phyloP scores from a whole-genome alignment of 176 grass and related monocot species.

The Aegilops umbellulata region DNA sequence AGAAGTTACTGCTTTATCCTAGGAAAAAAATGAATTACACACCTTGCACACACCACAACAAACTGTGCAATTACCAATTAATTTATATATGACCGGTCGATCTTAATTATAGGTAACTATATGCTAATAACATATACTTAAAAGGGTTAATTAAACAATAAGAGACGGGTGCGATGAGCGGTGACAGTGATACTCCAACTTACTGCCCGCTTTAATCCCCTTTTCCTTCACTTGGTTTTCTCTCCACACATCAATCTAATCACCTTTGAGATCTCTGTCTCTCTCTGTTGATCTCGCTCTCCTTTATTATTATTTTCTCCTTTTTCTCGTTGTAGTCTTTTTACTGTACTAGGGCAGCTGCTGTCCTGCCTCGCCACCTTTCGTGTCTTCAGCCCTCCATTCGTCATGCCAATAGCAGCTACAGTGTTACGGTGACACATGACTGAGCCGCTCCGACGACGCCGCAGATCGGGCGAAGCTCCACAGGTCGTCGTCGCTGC shows the following conservation, averaged over 20 bases:
- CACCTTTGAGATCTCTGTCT: constrained; percentile 37
- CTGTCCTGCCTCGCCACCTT: constrained; percentile 15
- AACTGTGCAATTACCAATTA: not conserved
- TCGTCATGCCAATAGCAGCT: not conserved
- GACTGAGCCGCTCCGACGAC: constrained; percentile 40
- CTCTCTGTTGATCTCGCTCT: constrained; percentile 27
- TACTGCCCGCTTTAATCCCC: constrained; percentile 24
- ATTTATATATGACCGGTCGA: not conserved
- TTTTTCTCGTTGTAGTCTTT: not conserved
- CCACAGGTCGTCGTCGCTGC: constrained; percentile 81
- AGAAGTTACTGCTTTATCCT: not conserved
- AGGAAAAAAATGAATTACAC: not conserved
- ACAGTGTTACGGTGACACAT: constrained; percentile 38
- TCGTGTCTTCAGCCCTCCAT: not conserved
- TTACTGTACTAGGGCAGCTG: constrained; percentile 38
- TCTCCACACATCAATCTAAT: constrained; percentile 42
- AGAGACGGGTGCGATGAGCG: not conserved
- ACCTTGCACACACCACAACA: not conserved
- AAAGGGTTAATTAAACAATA: constrained; percentile 35
- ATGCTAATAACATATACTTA: constrained; percentile 19
- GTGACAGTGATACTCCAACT: constrained; percentile 59
- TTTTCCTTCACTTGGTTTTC: constrained; percentile 24
- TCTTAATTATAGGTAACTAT: constrained; percentile 1
- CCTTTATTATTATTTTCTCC: constrained; percentile 5
- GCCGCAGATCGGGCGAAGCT: constrained; percentile 58